These are phyloP conservation scores for Trifolium pratense DNA, from an alignment of 306 rosid species.

Conservation along the genomic window DNA sequence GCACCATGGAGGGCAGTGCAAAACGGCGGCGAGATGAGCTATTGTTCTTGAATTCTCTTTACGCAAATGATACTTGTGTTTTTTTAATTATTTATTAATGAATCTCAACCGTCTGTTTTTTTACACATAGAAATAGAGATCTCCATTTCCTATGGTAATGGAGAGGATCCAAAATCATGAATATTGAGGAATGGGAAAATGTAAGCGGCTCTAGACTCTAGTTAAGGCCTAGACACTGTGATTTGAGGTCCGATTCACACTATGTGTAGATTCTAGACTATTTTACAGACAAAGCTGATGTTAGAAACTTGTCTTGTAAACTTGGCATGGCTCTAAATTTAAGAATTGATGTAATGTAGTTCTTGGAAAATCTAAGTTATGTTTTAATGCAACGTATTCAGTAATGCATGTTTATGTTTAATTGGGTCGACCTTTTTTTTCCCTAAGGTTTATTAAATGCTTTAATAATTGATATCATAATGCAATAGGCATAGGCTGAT, in stretches of 20 bases:
- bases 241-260: conserved; percentile 39
- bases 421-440: conserved; percentile 1
- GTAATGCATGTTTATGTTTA: conserved; percentile 24
- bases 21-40: no score
- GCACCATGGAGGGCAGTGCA: no score
- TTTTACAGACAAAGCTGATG: conserved; percentile 6
- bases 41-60: no score
- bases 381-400: conserved; percentile 27
- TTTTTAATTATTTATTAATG: no score
- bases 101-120: no score
- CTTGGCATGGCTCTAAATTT: conserved; percentile 29
- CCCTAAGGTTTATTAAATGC: conserved; percentile 15
- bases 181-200: conserved; percentile 36
- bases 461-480: conserved; percentile 23
- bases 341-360: conserved; percentile 29
- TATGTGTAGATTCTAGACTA: conserved; percentile 7
- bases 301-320: conserved; percentile 29
- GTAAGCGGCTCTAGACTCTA: conserved; percentile 21
- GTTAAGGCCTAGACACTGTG: conserved; percentile 22
- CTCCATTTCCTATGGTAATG: no score
- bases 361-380: conserved; percentile 20
- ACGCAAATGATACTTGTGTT: no score
- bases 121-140: no score
- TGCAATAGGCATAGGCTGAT: conserved; percentile 18
- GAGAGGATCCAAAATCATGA: not conserved